Percentiles rank a stretch among this genome's conserved stretches.
These are phyloP conservation scores for Ustilago sp. DNA, from an alignment of 1,284 basidiomycete species.

Conservation along the genomic window DNA sequence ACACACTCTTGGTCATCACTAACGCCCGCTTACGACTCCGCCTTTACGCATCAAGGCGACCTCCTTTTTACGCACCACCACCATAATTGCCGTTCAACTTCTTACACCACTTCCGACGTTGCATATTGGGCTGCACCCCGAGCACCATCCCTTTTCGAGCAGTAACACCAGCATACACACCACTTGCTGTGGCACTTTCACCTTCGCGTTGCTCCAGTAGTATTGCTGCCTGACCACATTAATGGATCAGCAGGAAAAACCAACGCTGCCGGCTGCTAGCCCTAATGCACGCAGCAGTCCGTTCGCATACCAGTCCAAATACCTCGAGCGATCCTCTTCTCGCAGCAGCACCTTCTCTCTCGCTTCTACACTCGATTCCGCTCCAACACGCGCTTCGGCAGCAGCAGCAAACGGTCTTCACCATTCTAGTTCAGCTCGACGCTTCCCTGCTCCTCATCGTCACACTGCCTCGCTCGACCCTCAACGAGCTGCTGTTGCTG, in stretches of 20 bases:
- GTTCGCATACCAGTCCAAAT: constrained; percentile 64
- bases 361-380: constrained; percentile 26
- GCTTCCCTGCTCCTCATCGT: constrained; percentile 60
- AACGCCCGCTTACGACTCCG: not conserved
- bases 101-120: too few species aligned
- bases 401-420: constrained; percentile 38
- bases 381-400: constrained; percentile 6
- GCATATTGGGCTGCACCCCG: too few species aligned
- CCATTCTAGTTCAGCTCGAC: constrained; percentile 51
- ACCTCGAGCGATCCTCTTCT: constrained; percentile 62
- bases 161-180: not conserved
- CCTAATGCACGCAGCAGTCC: constrained; percentile 54
- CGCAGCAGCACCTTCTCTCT: constrained; percentile 60
- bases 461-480: constrained; percentile 61
- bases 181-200: not conserved
- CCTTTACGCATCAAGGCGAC: constrained; percentile 1
- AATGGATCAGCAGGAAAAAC: constrained; percentile 52
- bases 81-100: not conserved
- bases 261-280: constrained; percentile 49
- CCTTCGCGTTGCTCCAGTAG: not conserved
- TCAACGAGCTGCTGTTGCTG: constrained; percentile 20
- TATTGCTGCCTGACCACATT: constrained; percentile 8
- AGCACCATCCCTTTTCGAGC: not conserved
- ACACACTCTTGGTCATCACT: not conserved
- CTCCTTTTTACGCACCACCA: not conserved